Base-by-base conservation (phyloP, 306 rosid genomes). In the Cicer chorassanicum region DNA sequence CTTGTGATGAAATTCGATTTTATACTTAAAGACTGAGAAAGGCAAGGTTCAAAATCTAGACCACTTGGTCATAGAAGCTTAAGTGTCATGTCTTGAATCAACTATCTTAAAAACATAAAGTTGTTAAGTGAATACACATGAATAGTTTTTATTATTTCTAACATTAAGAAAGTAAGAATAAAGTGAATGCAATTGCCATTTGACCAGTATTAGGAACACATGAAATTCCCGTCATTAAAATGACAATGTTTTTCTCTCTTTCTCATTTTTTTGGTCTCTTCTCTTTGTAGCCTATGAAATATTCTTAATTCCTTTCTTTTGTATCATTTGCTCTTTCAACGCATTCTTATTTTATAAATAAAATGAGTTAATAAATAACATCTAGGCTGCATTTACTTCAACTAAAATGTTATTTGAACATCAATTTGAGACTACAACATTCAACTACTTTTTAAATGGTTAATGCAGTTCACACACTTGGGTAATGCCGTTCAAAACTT, bases 151-250 rank as follows among this genome's bases (percentile, higher is more conserved):
- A 50, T 50, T 50, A 50, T 50, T 19, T 50, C 56, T 48, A 48
- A 11, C 15, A 48, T 29, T 50, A 50, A 53, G 42, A 42, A 43
- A 48, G 19, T 13, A 21, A 39, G 65, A 55, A 64, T 40, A 15
- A 39, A 45, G 15, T 34, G 14, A 63, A n/a, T 65, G 44, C 48
- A 63, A 14, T 39, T 3, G 8, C 38, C 45, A 14, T 13, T 13
- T 57, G 65, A 18, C 16, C 50, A 43, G 7, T 13, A 72, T 16
- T 54, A 2, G 18, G 68, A 74, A 51, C 11, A 60, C 21, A 68
- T 67, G 51, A 9, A 38, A 38, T 68, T 41, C 74, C 73, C 40
- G 61, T 36, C 45, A 15, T 61, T 44, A 63, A 53, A 65, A 36
- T 18, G 41, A 49, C 4, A 44, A 65, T 44, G 2, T 8, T 44